Evolutionary conservation across 108 stramenopile genomes (phyloP).

Genomic region (Cyclotella distinguenda): DNA sequence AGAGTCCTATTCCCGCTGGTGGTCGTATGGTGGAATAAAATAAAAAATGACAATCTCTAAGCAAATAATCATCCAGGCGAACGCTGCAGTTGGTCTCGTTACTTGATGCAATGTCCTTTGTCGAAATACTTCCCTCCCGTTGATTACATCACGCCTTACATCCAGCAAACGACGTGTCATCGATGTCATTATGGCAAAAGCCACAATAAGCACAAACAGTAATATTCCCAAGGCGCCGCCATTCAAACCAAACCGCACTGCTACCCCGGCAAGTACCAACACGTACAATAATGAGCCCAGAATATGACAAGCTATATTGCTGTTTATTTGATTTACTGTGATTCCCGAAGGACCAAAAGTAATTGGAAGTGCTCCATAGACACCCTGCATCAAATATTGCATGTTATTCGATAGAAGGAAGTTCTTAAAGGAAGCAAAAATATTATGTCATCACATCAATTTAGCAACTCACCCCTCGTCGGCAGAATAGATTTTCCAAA

Average conservation of each 20-base stretch:
- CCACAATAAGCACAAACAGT: constrained; percentile 8
- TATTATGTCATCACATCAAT: neutral
- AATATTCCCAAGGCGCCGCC: constrained; percentile 7
- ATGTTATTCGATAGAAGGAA: neutral
- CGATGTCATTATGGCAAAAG: neutral
- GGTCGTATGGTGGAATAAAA: constrained; percentile 47
- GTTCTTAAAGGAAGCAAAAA: neutral
- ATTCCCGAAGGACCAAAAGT: constrained; percentile 30
- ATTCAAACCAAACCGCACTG: constrained; percentile 28
- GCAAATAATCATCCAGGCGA: constrained; percentile 40
- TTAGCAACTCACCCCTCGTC: constrained; percentile 4
- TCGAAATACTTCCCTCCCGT: constrained; percentile 11
- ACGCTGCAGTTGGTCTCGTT: constrained; percentile 25
- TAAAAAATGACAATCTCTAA: constrained; percentile 50
- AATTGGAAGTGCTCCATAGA: constrained; percentile 26
- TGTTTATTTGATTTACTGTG: constrained; percentile 23
- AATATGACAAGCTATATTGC: constrained; percentile 30
- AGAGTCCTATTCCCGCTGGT: constrained; percentile 46
- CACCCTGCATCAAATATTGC: no score
- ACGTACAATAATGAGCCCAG: constrained; percentile 22
- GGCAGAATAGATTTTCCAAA: constrained; percentile 41
- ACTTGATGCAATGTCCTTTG: constrained; percentile 33
- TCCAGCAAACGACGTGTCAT: constrained; percentile 9
- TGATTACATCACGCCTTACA: constrained; percentile 9
- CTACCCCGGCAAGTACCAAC: constrained; percentile 17